Conservation (phyloP, 371 early-diverging fungal genomes). For the Rhizopus arrhizus region DNA sequence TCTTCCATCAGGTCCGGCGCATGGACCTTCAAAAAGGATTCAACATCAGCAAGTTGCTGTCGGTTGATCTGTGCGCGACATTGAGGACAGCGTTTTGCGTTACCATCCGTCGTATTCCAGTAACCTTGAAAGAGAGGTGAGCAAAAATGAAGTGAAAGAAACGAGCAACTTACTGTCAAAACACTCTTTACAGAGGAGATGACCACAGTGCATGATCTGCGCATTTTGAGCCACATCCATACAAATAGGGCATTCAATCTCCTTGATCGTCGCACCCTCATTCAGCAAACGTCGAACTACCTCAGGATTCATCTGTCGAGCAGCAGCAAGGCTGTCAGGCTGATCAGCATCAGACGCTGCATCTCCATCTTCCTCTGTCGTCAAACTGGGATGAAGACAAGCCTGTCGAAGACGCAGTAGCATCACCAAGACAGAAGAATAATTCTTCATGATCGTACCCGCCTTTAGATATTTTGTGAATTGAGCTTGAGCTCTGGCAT, state of each 20-base stretch:
- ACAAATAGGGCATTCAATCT: slow-evolving; percentile 52
- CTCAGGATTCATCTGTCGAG: slow-evolving; percentile 15
- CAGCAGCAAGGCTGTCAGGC: slow-evolving; percentile 15
- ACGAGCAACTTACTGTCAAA: slow-evolving; percentile 28
- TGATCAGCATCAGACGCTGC: not conserved
- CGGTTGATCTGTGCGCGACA: slow-evolving; percentile 39
- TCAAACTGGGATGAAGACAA: slow-evolving; percentile 45
- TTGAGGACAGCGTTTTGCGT: slow-evolving; percentile 39
- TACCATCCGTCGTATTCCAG: slow-evolving; percentile 23
- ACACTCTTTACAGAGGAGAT: slow-evolving; percentile 51
- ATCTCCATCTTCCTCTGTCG: slow-evolving; percentile 21
- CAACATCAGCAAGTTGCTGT: slow-evolving; percentile 23
- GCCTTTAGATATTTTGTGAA: slow-evolving; percentile 55
- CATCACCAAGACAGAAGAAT: slow-evolving; percentile 53
- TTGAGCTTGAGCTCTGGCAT: slow-evolving; percentile 47
- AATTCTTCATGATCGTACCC: slow-evolving; percentile 62
- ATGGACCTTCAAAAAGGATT: slow-evolving; percentile 34
- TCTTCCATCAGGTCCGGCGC: slow-evolving; percentile 30
- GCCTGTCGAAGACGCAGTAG: slow-evolving; percentile 44
- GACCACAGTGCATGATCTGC: slow-evolving; percentile 45
- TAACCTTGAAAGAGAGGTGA: slow-evolving; percentile 16
- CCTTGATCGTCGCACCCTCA: slow-evolving; percentile 12
- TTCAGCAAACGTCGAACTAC: slow-evolving; percentile 33
- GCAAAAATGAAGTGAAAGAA: not conserved
- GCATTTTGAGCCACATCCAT: slow-evolving; percentile 48